Percentiles rank a stretch among this genome's conserved stretches.
These are phyloP conservation scores for Aquanectria penicillioides DNA, from an alignment of 2,329 filamentous ascomycete species.

Conservation along the genomic window DNA sequence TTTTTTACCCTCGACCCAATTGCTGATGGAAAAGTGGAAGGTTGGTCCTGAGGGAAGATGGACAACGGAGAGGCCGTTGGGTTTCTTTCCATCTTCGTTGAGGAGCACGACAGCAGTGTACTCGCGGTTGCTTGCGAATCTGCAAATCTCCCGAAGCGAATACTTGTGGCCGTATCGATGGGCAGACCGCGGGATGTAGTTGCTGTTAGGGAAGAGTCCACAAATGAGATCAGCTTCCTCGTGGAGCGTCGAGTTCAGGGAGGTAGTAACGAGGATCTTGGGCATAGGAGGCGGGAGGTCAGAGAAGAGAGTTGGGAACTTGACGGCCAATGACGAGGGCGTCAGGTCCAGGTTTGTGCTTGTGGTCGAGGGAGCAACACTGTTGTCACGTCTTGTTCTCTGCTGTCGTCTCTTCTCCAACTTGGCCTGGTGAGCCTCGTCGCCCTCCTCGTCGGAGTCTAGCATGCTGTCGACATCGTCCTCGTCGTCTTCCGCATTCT, in stretches of 20 bases:
- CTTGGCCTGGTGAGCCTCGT: constrained; percentile 56
- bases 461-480: constrained; percentile 84
- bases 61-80: constrained; percentile 83
- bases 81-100: constrained; percentile 88
- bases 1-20: constrained; percentile 89
- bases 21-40: constrained; percentile 90
- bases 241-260: constrained; percentile 88
- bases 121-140: constrained; percentile 82
- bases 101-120: constrained; percentile 88
- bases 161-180: constrained; percentile 92
- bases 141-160: constrained; percentile 87
- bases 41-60: constrained; percentile 88
- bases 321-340: constrained; percentile 66
- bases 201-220: constrained; percentile 83
- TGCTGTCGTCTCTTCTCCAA: constrained; percentile 56
- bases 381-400: constrained; percentile 59
- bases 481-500: constrained; percentile 58
- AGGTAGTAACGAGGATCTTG: constrained; percentile 93
- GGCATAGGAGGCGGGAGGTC: constrained; percentile 70
- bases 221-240: constrained; percentile 81
- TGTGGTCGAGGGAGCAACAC: constrained; percentile 66
- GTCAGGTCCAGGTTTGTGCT: constrained; percentile 73
- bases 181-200: constrained; percentile 86
- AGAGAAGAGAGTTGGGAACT: constrained; percentile 71
- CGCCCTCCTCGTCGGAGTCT: constrained; percentile 68